Evolutionary conservation across 306 rosid species (phyloP).

Genomic region (Erythrophleum fordii): DNA sequence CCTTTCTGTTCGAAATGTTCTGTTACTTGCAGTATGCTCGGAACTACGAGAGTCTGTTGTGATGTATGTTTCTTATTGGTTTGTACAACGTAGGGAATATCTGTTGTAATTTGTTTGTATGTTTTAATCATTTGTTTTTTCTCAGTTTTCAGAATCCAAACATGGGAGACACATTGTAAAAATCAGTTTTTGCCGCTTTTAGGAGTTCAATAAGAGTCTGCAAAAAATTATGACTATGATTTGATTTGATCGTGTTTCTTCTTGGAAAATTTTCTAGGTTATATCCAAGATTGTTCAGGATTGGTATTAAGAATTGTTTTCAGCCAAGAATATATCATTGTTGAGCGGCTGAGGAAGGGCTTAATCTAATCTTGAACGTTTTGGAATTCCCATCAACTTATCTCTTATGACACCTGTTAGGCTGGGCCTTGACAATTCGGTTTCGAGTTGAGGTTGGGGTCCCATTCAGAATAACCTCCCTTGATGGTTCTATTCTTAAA

Average conservation of each 20-base stretch:
- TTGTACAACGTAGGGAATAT: slow-evolving; percentile 29
- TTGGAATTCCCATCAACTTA: background rate
- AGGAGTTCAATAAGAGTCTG: background rate
- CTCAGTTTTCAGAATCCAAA: slow-evolving; percentile 2
- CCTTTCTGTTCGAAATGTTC: background rate
- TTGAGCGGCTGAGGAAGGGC: background rate
- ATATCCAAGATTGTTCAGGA: background rate
- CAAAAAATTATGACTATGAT: slow-evolving; percentile 8
- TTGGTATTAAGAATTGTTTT: background rate
- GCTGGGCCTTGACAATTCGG: slow-evolving; percentile 22
- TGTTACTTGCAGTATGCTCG: slow-evolving; percentile 27
- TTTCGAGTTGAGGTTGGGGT: slow-evolving; percentile 32
- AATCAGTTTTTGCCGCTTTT: slow-evolving; percentile 12
- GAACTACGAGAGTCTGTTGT: slow-evolving; percentile 11
- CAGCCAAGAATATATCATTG: background rate
- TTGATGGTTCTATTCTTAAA: slow-evolving; percentile 29
- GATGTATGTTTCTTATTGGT: slow-evolving; percentile 26
- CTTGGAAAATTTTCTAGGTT: background rate
- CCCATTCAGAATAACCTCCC: slow-evolving; percentile 20
- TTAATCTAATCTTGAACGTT: background rate
- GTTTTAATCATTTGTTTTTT: slow-evolving; percentile 25
- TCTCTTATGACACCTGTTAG: slow-evolving; percentile 13
- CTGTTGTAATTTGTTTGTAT: slow-evolving; percentile 37
- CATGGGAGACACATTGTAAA: slow-evolving; percentile 4
- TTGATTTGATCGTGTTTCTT: slow-evolving; percentile 20